Percentiles rank a stretch among this genome's conserved stretches.
Evolutionary conservation across 768 basidiomycete genomes (phyloP).

Genomic region (Dentipellis sp.): DNA sequence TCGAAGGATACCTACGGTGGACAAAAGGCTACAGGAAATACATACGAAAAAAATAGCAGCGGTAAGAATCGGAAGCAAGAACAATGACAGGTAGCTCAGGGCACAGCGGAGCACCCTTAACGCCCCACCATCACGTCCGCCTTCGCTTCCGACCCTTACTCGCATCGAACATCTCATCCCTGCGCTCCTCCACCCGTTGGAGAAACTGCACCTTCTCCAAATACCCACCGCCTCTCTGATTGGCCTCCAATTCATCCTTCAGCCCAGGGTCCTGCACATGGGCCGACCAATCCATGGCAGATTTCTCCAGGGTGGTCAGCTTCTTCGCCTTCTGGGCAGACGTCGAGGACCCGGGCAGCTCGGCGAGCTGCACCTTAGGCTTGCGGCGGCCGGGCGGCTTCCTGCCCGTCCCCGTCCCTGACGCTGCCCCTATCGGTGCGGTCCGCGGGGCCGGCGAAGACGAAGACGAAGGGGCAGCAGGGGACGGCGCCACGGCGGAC

Average conservation of each 20-base stretch:
- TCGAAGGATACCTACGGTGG: not conserved
- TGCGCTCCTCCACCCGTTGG: conserved; percentile 62
- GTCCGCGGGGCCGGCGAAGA: conserved; percentile 2
- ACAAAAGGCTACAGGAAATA: not conserved
- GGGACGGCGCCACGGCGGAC: conserved; percentile 3
- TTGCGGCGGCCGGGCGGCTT: conserved; percentile 56
- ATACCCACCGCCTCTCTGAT: conserved; percentile 69
- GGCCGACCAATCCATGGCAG: conserved; percentile 76
- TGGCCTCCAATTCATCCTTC: conserved; percentile 66
- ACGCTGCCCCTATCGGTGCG: conserved; percentile 8
- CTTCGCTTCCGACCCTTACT: conserved; percentile 45
- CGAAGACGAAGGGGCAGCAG: conserved; percentile 8
- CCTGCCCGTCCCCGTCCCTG: conserved; percentile 19
- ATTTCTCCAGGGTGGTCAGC: conserved; percentile 78
- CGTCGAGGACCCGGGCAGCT: conserved; percentile 33
- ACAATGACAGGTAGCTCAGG: too few species aligned
- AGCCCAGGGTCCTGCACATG: conserved; percentile 43
- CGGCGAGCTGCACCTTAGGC: conserved; percentile 45
- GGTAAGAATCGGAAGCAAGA: not conserved
- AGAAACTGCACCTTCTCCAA: conserved; percentile 82
- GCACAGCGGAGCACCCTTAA: not conserved
- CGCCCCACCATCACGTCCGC: conserved; percentile 6
- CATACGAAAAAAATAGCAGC: not conserved
- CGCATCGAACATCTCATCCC: conserved; percentile 53
- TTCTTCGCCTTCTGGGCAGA: conserved; percentile 54